phyloP scores from a whole-genome alignment of 1,284 basidiomycete genomes.

The Chalciporus sp. region DNA sequence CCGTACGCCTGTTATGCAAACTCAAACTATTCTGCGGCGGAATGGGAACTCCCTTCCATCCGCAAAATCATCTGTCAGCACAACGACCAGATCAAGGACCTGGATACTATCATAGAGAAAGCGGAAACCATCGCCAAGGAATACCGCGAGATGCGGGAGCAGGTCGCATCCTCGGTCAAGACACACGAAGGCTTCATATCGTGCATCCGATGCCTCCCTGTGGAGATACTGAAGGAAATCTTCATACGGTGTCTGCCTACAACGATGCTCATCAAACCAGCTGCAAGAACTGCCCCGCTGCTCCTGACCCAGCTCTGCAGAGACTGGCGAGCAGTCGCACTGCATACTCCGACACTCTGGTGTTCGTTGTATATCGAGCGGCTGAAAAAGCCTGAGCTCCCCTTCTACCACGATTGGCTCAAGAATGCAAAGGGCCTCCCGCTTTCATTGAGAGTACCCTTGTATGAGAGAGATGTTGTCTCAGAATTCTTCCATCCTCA shows the following conservation, averaged over 20 bases:
- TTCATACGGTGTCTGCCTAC: conserved; percentile 38
- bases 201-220: conserved; percentile 35
- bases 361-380: conserved; percentile 8
- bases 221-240: conserved; percentile 39
- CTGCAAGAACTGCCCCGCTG: conserved; percentile 24
- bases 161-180: conserved; percentile 18
- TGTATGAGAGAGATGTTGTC: too few species aligned
- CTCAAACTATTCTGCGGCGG: conserved; percentile 22
- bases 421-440: too few species aligned
- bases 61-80: conserved; percentile 19
- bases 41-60: conserved; percentile 17
- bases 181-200: conserved; percentile 27
- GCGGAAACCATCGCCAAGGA: conserved; percentile 17
- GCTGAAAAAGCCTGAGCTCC: too few species aligned
- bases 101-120: conserved; percentile 18
- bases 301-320: conserved; percentile 24
- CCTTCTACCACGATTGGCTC: too few species aligned
- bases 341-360: conserved; percentile 26
- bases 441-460: too few species aligned
- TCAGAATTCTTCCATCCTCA: conserved; percentile 22
- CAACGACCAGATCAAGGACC: conserved; percentile 20
- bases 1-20: conserved; percentile 19
- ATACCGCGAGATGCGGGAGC: conserved; percentile 16
- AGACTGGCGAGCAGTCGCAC: conserved; percentile 22
- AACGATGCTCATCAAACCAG: conserved; percentile 21